phyloP scores from a whole-genome alignment of 2,329 filamentous ascomycete genomes.

The Talaromyces sp. region DNA sequence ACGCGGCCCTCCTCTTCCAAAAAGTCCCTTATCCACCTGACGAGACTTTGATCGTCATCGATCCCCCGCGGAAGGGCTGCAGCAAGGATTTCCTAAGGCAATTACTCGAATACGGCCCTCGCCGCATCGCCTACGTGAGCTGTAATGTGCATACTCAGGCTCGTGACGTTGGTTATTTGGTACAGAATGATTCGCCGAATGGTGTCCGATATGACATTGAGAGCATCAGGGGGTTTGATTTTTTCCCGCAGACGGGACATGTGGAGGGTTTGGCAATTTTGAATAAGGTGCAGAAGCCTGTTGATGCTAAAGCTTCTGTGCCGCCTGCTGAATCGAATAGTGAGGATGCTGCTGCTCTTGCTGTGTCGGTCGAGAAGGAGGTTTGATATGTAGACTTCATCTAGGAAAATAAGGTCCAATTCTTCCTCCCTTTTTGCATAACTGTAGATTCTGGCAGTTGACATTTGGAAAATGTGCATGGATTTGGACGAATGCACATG shows the following conservation, averaged over 20 bases:
- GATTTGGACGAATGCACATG: not conserved
- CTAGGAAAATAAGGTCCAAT: not conserved
- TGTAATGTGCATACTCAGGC: constrained; percentile 99
- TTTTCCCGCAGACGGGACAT: constrained; percentile 83
- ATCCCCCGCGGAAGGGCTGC: constrained; percentile 95
- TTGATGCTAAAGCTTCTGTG: not conserved
- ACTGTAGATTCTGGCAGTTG: not conserved
- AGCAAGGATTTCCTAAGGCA: constrained; percentile 80
- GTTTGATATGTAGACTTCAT: not conserved
- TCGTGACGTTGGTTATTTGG: constrained; percentile 82
- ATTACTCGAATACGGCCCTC: constrained; percentile 72
- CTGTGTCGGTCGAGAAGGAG: not conserved
- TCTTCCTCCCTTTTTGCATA: not conserved
- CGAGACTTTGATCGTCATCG: constrained; percentile 89
- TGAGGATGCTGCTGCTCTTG: not conserved
- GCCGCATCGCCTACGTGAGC: constrained; percentile 85
- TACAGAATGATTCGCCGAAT: constrained; percentile 57
- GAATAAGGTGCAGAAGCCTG: constrained; percentile 34
- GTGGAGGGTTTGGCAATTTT: constrained; percentile 64
- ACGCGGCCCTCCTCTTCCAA: constrained; percentile 79
- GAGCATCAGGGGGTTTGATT: constrained; percentile 88
- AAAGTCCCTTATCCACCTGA: constrained; percentile 69
- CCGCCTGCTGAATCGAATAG: not conserved
- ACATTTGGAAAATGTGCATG: not conserved
- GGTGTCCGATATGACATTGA: constrained; percentile 72